phyloP scores from a whole-genome alignment of 495 filamentous ascomycete species.

The Aspergillus asperescens region DNA sequence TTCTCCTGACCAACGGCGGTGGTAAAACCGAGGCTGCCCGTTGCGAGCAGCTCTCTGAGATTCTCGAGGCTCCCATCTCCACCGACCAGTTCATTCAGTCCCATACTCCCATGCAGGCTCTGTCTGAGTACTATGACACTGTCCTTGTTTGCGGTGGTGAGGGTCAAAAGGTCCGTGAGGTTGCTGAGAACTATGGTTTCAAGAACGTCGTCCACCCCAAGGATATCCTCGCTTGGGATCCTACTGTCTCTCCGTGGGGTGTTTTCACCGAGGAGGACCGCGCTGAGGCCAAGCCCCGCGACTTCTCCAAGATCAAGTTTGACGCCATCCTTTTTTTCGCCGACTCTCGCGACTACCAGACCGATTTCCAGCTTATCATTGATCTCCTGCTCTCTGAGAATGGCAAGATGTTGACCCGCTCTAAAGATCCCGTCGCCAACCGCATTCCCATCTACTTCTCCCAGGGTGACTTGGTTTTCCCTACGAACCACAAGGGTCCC shows the following conservation, averaged over 20 bases:
- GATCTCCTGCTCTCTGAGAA: constrained; percentile 73
- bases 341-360: constrained; percentile 78
- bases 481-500: constrained; percentile 64
- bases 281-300: constrained; percentile 59
- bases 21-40: constrained; percentile 84
- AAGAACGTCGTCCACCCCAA: constrained; percentile 82
- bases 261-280: constrained; percentile 64
- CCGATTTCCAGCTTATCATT: constrained; percentile 80
- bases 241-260: constrained; percentile 75
- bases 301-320: constrained; percentile 66
- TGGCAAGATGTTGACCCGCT: constrained; percentile 60
- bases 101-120: constrained; percentile 89
- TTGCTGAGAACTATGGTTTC: constrained; percentile 86
- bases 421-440: constrained; percentile 60
- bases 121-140: constrained; percentile 74
- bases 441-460: constrained; percentile 76
- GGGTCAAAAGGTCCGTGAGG: constrained; percentile 79
- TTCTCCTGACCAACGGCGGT: constrained; percentile 90
- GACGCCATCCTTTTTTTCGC: constrained; percentile 80
- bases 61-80: constrained; percentile 68
- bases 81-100: constrained; percentile 90
- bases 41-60: constrained; percentile 68
- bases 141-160: constrained; percentile 86
- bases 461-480: constrained; percentile 68
- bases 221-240: constrained; percentile 83